These are phyloP conservation scores for Sporothrix protearum DNA, from an alignment of 2,329 filamentous ascomycete species.

Conservation along the genomic window DNA sequence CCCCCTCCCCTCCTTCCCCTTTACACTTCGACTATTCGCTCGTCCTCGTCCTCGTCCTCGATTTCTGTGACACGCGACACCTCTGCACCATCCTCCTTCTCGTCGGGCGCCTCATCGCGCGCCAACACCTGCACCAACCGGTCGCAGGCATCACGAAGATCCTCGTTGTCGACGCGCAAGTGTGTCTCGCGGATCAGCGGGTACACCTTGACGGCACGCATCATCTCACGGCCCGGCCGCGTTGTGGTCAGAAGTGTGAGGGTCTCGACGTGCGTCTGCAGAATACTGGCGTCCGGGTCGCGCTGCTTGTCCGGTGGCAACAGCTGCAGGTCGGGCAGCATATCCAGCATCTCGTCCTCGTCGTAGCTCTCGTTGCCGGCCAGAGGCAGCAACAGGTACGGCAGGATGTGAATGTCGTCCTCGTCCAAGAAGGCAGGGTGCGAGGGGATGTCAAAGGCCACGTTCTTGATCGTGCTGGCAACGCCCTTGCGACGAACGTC, in stretches of 20 bases:
- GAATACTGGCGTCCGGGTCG: slow-evolving; percentile 70
- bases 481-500: slow-evolving; percentile 85
- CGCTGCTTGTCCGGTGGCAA: slow-evolving; percentile 85
- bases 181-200: slow-evolving; percentile 86
- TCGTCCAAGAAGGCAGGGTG: slow-evolving; percentile 69
- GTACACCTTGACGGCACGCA: slow-evolving; percentile 79
- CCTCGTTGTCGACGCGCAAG: slow-evolving; percentile 70
- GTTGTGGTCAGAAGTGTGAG: slow-evolving; percentile 79
- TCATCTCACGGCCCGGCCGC: slow-evolving; percentile 65
- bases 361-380: slow-evolving; percentile 84
- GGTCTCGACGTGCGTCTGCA: slow-evolving; percentile 86
- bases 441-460: slow-evolving; percentile 73
- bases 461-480: slow-evolving; percentile 93
- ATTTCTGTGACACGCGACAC: slow-evolving; percentile 42
- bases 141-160: slow-evolving; percentile 79
- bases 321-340: slow-evolving; percentile 87
- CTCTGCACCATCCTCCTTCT: slow-evolving; percentile 35
- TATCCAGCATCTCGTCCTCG: slow-evolving; percentile 78
- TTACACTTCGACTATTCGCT: slow-evolving; percentile 52
- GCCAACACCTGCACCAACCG: slow-evolving; percentile 84
- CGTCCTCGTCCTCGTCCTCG: slow-evolving; percentile 50
- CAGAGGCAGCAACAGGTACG: slow-evolving; percentile 84
- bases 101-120: slow-evolving; percentile 58
- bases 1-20: neutral
- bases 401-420: slow-evolving; percentile 73